A percentile compares a stretch with the other conserved stretches of the same genome.
Evolutionary conservation across 768 basidiomycete species (phyloP).

Genomic region (Boletus rufocinnamomeus): DNA sequence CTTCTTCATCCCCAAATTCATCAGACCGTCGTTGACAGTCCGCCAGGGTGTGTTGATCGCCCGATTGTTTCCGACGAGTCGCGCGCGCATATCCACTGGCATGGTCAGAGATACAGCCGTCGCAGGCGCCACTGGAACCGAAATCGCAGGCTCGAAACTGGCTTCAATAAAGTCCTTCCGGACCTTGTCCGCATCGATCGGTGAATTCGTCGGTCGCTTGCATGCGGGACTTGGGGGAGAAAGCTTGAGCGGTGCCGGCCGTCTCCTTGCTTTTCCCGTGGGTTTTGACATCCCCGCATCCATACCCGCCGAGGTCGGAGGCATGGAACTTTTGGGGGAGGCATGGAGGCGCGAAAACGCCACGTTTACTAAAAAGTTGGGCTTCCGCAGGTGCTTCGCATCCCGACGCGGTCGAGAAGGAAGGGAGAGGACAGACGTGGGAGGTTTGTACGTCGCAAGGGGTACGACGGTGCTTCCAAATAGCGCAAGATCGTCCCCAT

Average conservation of each 20-base stretch:
- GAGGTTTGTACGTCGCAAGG: constrained; percentile 32
- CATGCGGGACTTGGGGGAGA: constrained; percentile 32
- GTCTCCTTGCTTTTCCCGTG: constrained; percentile 38
- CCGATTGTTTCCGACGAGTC: neutral
- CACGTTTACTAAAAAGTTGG: constrained; percentile 37
- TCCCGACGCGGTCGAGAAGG: constrained; percentile 37
- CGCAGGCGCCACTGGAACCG: constrained; percentile 4
- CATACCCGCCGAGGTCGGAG: constrained; percentile 11
- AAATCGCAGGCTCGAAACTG: constrained; percentile 41
- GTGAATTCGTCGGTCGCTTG: constrained; percentile 39
- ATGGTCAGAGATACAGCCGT: neutral
- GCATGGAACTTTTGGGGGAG: constrained; percentile 17
- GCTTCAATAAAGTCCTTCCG: constrained; percentile 44
- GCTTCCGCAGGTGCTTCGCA: constrained; percentile 41
- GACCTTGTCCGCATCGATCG: constrained; percentile 37
- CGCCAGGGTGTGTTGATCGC: constrained; percentile 10
- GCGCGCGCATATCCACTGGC: neutral
- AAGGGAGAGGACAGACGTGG: constrained; percentile 39
- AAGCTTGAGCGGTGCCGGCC: constrained; percentile 47
- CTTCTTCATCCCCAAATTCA: constrained; percentile 21
- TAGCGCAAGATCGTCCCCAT: constrained; percentile 38
- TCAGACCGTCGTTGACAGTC: constrained; percentile 9
- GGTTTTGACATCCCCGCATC: constrained; percentile 8
- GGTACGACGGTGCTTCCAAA: constrained; percentile 34
- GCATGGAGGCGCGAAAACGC: constrained; percentile 27